These are phyloP conservation scores for Cercophora samala DNA, from an alignment of 495 filamentous ascomycete species.

Conservation along the genomic window DNA sequence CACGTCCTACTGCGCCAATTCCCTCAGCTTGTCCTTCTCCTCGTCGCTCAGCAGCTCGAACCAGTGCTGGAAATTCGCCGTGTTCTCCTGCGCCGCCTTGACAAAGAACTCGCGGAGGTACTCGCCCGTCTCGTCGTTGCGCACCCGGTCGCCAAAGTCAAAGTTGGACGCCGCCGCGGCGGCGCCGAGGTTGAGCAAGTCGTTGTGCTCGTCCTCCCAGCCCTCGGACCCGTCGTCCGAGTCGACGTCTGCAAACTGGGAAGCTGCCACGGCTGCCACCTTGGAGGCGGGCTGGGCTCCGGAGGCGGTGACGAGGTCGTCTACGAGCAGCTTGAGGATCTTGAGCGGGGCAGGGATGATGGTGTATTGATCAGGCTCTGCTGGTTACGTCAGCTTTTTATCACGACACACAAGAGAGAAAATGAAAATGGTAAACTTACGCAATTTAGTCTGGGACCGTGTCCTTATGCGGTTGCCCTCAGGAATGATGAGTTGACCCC, in stretches of 20 bases:
- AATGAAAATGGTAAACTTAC: constrained; percentile 40
- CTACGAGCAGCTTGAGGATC: constrained; percentile 91
- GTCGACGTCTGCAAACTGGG: constrained; percentile 51
- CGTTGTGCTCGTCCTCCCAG: constrained; percentile 82
- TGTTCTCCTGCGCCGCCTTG: constrained; percentile 57
- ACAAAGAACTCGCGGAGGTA: constrained; percentile 83
- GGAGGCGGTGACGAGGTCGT: constrained; percentile 72
- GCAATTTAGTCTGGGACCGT: constrained; percentile 74
- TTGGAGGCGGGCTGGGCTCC: constrained; percentile 38
- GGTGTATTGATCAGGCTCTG: constrained; percentile 88
- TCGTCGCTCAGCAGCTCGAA: constrained; percentile 64
- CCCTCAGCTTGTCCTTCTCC: constrained; percentile 69
- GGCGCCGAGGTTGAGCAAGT: constrained; percentile 66
- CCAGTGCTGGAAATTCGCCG: constrained; percentile 70
- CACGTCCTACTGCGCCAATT: constrained; percentile 33
- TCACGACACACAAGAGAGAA: not conserved
- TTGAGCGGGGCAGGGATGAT: constrained; percentile 83
- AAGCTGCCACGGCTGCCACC: constrained; percentile 53
- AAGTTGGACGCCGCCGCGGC: constrained; percentile 73
- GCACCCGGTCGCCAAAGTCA: constrained; percentile 66
- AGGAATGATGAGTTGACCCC: constrained; percentile 84
- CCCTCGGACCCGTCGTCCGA: constrained; percentile 68
- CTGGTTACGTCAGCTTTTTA: not conserved
- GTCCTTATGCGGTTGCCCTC: constrained; percentile 86
- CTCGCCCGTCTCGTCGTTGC: constrained; percentile 89